Evolutionary conservation across 441 rosid species (phyloP).

Genomic region (Eruca vesicaria): DNA sequence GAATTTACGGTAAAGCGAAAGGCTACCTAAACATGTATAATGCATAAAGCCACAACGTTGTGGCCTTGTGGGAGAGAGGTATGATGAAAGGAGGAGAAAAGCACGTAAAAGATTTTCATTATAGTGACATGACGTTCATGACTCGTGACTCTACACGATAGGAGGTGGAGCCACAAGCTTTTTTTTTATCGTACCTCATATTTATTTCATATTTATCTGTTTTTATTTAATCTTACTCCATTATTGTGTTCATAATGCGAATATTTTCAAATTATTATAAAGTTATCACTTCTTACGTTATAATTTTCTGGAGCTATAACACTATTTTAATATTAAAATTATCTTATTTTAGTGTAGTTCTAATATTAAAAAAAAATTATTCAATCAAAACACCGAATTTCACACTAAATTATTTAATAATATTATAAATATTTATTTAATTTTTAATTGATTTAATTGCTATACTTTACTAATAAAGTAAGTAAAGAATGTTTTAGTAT

Average conservation of each 20-base stretch:
- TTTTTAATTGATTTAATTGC: too few relatives aligned
- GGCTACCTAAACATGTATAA: not conserved
- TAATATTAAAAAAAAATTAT: too few relatives aligned
- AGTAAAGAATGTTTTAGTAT: too few relatives aligned
- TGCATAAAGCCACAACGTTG: constrained; percentile 2
- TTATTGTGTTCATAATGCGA: constrained; percentile 9
- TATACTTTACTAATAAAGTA: too few relatives aligned
- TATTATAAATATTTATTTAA: too few relatives aligned
- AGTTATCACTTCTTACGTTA: not conserved
- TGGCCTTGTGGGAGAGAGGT: not conserved
- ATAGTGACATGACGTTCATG: constrained; percentile 7
- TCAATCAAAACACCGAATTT: too few relatives aligned
- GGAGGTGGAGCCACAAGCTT: constrained; percentile 10
- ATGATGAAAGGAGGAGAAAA: constrained; percentile 12
- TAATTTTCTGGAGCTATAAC: too few relatives aligned
- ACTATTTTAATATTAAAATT: too few relatives aligned
- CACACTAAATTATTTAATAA: too few relatives aligned
- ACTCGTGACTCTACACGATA: not conserved
- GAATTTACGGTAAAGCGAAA: constrained; percentile 7
- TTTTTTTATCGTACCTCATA: not conserved
- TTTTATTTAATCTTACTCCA: not conserved
- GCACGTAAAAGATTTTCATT: not conserved
- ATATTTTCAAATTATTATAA: not conserved
- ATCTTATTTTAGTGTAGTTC: too few relatives aligned
- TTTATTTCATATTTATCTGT: not conserved